phyloP scores from a whole-genome alignment of 139 green algal genomes.

The Chlorella sp. region DNA sequence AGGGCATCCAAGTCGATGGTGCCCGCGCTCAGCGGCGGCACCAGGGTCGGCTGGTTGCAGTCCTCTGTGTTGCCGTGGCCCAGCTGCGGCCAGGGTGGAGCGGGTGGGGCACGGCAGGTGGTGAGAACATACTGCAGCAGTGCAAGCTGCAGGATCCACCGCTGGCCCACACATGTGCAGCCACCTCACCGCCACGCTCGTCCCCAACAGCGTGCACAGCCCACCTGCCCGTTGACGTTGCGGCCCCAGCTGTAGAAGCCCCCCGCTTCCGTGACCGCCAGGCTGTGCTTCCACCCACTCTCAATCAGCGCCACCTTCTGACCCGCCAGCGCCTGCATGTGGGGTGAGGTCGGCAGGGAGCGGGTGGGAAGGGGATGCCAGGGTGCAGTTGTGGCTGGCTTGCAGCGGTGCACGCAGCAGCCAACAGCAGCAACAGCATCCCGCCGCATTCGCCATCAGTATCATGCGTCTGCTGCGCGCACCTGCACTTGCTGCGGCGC shows the following conservation, averaged over 20 bases:
- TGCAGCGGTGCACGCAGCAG: neutral
- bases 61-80: slow-evolving; percentile 78
- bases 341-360: neutral
- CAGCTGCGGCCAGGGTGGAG: slow-evolving; percentile 59
- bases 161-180: neutral
- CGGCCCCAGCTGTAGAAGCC: slow-evolving; percentile 84
- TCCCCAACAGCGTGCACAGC: neutral
- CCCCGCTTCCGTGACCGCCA: slow-evolving; percentile 61
- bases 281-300: slow-evolving; percentile 89
- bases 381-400: neutral
- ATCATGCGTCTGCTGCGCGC: neutral
- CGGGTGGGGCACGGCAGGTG: neutral
- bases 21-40: slow-evolving; percentile 57
- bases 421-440: neutral
- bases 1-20: slow-evolving; percentile 41
- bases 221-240: slow-evolving; percentile 86
- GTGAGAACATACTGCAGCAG: neutral
- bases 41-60: slow-evolving; percentile 50
- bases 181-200: no score
- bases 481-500: slow-evolving; percentile 51
- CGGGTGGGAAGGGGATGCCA: neutral
- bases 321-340: slow-evolving; percentile 25
- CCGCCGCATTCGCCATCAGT: neutral
- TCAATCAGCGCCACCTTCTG: slow-evolving; percentile 62
- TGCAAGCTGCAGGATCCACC: neutral